These are phyloP conservation scores for Parasarocladium wereldwijsianum DNA, from an alignment of 2,329 filamentous ascomycete genomes.

Conservation along the genomic window DNA sequence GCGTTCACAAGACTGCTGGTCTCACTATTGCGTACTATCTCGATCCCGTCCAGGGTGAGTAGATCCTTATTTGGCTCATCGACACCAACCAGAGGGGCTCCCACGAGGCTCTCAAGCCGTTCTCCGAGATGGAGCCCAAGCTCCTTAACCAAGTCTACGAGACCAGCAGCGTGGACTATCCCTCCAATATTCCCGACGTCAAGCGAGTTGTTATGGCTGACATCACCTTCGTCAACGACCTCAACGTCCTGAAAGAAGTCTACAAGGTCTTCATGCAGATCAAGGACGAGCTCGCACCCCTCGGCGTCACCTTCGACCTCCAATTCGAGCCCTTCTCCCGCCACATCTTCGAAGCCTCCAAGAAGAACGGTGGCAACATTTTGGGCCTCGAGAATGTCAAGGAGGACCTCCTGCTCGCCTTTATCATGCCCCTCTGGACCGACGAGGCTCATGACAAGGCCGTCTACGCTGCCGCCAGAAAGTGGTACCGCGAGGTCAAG, in stretches of 20 bases:
- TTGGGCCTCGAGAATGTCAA: slow-evolving; percentile 20
- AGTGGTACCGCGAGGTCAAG: slow-evolving; percentile 4
- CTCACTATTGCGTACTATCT: slow-evolving; percentile 11
- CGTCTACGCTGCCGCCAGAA: slow-evolving; percentile 3
- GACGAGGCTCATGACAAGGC: slow-evolving; percentile 4
- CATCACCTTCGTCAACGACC: slow-evolving; percentile 7
- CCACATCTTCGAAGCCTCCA: slow-evolving; percentile 2
- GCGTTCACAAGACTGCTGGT: slow-evolving; percentile 7
- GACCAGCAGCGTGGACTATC: slow-evolving; percentile 8
- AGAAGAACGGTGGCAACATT: slow-evolving; percentile 14
- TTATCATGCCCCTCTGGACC: slow-evolving; percentile 6
- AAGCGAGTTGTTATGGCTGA: slow-evolving; percentile 7
- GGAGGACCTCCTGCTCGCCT: slow-evolving; percentile 4
- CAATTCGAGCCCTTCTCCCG: slow-evolving; percentile 8
- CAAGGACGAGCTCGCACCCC: slow-evolving; percentile 4
- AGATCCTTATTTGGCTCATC: slow-evolving; percentile 8
- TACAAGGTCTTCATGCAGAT: slow-evolving; percentile 7
- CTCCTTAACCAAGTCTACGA: slow-evolving; percentile 7
- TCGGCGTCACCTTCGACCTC: slow-evolving; percentile 7
- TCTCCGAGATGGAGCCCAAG: slow-evolving; percentile 10
- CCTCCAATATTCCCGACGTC: slow-evolving; percentile 6
- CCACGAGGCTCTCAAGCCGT: slow-evolving; percentile 7
- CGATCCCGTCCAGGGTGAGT: slow-evolving; percentile 6
- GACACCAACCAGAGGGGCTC: slow-evolving; percentile 6
- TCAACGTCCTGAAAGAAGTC: slow-evolving; percentile 7